Evolutionary conservation across 106 monocot species (phyloP).

Genomic region (Dendrobium officinale): DNA sequence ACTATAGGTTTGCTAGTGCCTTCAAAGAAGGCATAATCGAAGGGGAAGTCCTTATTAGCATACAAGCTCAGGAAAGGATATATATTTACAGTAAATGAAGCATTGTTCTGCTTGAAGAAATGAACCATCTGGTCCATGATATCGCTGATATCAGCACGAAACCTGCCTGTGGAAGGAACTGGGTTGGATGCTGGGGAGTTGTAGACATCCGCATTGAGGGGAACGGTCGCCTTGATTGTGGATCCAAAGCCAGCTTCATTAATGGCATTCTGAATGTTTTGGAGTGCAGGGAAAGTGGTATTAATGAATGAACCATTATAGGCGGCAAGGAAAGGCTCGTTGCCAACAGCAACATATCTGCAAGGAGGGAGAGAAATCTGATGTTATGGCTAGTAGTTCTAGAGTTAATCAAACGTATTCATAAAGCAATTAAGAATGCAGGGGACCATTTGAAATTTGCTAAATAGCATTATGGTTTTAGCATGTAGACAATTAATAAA

Average conservation of each 20-base stretch:
- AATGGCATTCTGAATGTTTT: constrained; percentile 67
- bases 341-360: constrained; percentile 72
- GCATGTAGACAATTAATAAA: too few species aligned
- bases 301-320: constrained; percentile 51
- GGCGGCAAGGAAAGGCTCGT: constrained; percentile 54
- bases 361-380: neutral
- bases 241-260: constrained; percentile 38
- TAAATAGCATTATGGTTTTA: too few species aligned
- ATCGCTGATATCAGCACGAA: constrained; percentile 36
- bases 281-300: constrained; percentile 48
- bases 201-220: constrained; percentile 65
- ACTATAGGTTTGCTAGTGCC: constrained; percentile 11
- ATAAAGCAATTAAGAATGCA: too few species aligned
- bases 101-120: constrained; percentile 33
- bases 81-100: constrained; percentile 57
- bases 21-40: constrained; percentile 58
- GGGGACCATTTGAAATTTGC: too few species aligned
- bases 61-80: constrained; percentile 56
- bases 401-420: neutral
- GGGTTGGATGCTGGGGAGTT: constrained; percentile 22
- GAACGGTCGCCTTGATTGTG: constrained; percentile 54
- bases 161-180: constrained; percentile 38
- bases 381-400: neutral
- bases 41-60: constrained; percentile 29
- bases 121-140: constrained; percentile 40